Evolutionary conservation across 2,329 filamentous ascomycete species (phyloP), one percentile per base, ranked within the genome.

Genomic region (Ascochyta koolunga): DNA sequence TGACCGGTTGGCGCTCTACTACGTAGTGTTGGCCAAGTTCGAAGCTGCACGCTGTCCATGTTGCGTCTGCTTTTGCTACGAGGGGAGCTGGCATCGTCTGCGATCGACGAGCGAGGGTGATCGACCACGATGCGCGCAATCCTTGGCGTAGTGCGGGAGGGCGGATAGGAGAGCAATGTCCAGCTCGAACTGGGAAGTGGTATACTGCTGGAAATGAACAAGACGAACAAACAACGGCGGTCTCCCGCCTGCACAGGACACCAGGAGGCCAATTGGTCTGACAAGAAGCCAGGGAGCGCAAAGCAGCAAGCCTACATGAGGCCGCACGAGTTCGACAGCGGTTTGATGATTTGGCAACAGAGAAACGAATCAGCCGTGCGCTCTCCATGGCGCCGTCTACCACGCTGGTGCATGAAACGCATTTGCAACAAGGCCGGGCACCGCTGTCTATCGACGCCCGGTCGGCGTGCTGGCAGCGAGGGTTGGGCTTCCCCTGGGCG

Each of bases 81-180:
- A 38, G 50, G 33, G 25, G 36, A 13, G 45, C 19, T 8, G 18
- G 32, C 39, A 46, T 39, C 33, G 31, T 45, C 18, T 13, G 53
- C 35, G 69, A 73, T 72, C 68, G 62, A 62, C 71, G 58, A 70
- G 66, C 71, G 70, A 74, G 70, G 58, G 49, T 55, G 68, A 71
- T 72, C 69, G 61, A 54, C 67, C 61, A 11, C 10, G 27, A 59
- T 50, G 60, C 59, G 66, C 59, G 50, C 46, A 31, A 62, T 59
- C 61, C 59, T 52, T 62, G 56, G 35, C 62, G 54, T 55, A 62
- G 54, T 61, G 62, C 68, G 60, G 59, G 55, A 58, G 67, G 64
- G 62, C 61, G 68, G 66, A 67, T 63, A 64, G 25, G 59, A 65
- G 62, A 71, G 64, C 66, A 67, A 59, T 67, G 62, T 56, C 62